Conservation (phyloP, 306 rosid genomes). For the Neltuma alba region DNA sequence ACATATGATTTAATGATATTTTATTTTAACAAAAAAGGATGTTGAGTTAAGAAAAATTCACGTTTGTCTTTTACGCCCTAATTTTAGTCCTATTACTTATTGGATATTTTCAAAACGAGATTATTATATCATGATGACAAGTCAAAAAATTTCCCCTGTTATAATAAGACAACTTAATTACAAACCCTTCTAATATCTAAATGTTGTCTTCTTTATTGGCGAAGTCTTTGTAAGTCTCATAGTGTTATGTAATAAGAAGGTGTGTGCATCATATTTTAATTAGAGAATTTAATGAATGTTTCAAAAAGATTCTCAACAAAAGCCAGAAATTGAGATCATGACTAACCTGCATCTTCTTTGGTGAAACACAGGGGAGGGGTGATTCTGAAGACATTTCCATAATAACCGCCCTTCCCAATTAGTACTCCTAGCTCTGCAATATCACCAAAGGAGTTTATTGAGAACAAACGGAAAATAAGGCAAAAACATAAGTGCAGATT, state of each 20-base stretch:
- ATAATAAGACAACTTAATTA: no score
- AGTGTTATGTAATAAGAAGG: neutral
- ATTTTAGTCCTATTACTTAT: no score
- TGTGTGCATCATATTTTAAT: no score
- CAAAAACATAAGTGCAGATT: neutral
- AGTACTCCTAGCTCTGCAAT: constrained; percentile 68
- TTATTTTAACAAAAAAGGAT: neutral
- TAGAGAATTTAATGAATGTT: neutral
- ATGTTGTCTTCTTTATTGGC: no score
- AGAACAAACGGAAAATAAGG: constrained; percentile 1
- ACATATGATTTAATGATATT: neutral
- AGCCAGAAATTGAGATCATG: neutral
- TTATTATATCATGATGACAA: no score
- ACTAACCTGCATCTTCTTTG: constrained; percentile 79
- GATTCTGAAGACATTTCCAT: constrained; percentile 80
- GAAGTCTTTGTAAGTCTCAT: neutral
- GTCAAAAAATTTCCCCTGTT: no score
- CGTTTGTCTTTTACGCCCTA: no score
- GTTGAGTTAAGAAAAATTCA: neutral
- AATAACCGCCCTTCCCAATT: constrained; percentile 77
- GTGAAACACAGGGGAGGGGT: constrained; percentile 88
- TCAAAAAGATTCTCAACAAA: neutral
- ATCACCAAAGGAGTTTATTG: neutral
- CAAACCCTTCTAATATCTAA: no score
- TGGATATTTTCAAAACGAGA: no score